A percentile compares a stretch with the other conserved stretches of the same genome.
These are phyloP conservation scores for Fusarium haematococcum DNA, from an alignment of 2,329 filamentous ascomycete species.

Conservation along the genomic window DNA sequence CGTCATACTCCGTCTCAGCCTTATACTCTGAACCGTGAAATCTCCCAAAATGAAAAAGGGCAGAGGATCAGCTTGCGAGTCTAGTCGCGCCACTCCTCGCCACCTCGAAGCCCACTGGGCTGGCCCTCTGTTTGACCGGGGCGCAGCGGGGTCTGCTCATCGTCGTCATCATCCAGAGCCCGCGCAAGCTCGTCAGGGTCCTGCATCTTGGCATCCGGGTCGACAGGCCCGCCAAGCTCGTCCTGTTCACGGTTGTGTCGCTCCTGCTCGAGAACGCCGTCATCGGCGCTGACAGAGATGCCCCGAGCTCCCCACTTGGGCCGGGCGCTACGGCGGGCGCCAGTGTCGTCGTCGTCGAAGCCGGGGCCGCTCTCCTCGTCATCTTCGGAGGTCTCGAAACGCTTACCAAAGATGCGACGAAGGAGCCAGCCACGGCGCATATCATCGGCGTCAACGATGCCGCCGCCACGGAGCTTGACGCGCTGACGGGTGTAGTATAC, in stretches of 20 bases:
- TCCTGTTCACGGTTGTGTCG: conserved; percentile 59
- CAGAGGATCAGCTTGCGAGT: not conserved
- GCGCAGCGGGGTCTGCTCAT: conserved; percentile 49
- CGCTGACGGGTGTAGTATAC: conserved; percentile 94
- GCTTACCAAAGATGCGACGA: conserved; percentile 78
- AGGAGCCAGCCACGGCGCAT: conserved; percentile 87
- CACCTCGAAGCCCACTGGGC: conserved; percentile 57
- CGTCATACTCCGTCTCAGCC: conserved; percentile 34
- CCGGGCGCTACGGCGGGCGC: conserved; percentile 49
- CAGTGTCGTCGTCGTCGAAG: conserved; percentile 52
- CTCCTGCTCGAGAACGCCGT: conserved; percentile 66
- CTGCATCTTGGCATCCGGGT: conserved; percentile 74
- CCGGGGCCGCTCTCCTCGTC: conserved; percentile 71
- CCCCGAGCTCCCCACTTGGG: conserved; percentile 73
- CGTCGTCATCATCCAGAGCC: conserved; percentile 68
- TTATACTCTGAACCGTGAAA: conserved; percentile 18
- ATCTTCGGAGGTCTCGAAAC: conserved; percentile 62
- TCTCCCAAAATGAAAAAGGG: conserved; percentile 8
- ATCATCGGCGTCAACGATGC: conserved; percentile 91
- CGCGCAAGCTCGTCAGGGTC: conserved; percentile 74
- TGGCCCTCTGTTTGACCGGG: conserved; percentile 45
- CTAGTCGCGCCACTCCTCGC: conserved; percentile 61
- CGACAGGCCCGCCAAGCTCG: conserved; percentile 60
- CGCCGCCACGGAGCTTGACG: conserved; percentile 89
- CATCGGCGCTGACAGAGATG: conserved; percentile 75